phyloP scores from a whole-genome alignment of 257 asterid genomes.

The Lithospermum erythrorhizon region DNA sequence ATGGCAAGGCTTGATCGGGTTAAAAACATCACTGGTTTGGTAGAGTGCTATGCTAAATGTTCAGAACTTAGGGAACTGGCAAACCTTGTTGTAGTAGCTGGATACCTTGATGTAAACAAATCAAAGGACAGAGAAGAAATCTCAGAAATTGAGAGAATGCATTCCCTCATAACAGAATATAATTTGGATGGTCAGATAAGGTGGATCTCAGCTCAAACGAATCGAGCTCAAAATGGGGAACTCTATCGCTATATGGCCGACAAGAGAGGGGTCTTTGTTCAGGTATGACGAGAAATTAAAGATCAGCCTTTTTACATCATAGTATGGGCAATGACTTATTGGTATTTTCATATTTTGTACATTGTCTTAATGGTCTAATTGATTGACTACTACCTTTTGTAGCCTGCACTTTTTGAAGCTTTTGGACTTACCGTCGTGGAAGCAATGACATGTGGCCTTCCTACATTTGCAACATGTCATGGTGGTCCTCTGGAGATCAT shows the following conservation, averaged over 20 bases:
- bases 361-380: background rate
- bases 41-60: conserved; percentile 75
- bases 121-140: conserved; percentile 91
- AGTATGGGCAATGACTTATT: background rate
- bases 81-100: conserved; percentile 88
- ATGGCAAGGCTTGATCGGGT: conserved; percentile 99
- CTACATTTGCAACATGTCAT: conserved; percentile 81
- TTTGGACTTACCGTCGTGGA: conserved; percentile 97
- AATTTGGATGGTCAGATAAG: conserved; percentile 59
- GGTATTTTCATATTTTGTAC: no score
- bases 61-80: conserved; percentile 58
- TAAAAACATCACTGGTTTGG: conserved; percentile 83
- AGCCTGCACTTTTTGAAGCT: conserved; percentile 98
- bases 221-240: conserved; percentile 83
- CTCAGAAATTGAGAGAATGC: conserved; percentile 91
- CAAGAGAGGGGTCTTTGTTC: conserved; percentile 83
- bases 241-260: conserved; percentile 94
- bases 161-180: conserved; percentile 55
- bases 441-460: conserved; percentile 95
- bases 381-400: conserved; percentile 4
- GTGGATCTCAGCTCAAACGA: conserved; percentile 80
- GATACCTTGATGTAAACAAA: conserved; percentile 58
- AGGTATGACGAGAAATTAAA: conserved; percentile 29
- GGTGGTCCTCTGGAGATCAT: conserved; percentile 98
- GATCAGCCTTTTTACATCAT: background rate